phyloP scores from a whole-genome alignment of 2,329 filamentous ascomycete species.

The Gyromitra esculenta region DNA sequence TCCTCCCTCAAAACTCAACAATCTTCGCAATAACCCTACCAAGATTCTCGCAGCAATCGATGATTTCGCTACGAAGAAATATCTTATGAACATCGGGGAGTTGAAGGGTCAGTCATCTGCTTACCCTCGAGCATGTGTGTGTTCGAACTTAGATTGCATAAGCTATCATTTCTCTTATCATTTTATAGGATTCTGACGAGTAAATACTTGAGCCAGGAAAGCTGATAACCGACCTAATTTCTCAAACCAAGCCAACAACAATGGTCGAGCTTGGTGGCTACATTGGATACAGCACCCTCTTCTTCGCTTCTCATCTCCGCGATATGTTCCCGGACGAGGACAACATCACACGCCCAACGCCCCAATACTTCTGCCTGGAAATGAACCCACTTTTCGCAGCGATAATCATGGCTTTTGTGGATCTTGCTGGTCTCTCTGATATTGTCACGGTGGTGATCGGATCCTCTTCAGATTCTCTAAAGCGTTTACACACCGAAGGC shows the following conservation, averaged over 20 bases:
- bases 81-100: constrained; percentile 82
- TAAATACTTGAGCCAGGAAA: constrained; percentile 52
- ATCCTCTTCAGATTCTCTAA: constrained; percentile 72
- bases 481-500: constrained; percentile 68
- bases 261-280: constrained; percentile 86
- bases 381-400: constrained; percentile 77
- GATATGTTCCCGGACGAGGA: constrained; percentile 62
- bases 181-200: background rate
- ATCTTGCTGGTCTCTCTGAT: constrained; percentile 76
- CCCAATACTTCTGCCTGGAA: constrained; percentile 76
- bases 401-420: constrained; percentile 74
- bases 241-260: constrained; percentile 70
- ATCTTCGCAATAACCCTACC: constrained; percentile 71
- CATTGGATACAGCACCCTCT: constrained; percentile 80
- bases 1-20: constrained; percentile 66
- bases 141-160: background rate
- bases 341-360: constrained; percentile 58
- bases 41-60: constrained; percentile 76
- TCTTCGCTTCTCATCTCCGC: constrained; percentile 75
- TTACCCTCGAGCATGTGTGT: too few species aligned
- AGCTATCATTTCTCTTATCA: background rate
- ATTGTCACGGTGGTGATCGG: constrained; percentile 77
- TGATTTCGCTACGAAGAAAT: constrained; percentile 73
- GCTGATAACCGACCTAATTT: constrained; percentile 75
- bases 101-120: constrained; percentile 69